Evolutionary conservation across 148 eudicot species (phyloP).

Genomic region (Fallopia convolvulus): DNA sequence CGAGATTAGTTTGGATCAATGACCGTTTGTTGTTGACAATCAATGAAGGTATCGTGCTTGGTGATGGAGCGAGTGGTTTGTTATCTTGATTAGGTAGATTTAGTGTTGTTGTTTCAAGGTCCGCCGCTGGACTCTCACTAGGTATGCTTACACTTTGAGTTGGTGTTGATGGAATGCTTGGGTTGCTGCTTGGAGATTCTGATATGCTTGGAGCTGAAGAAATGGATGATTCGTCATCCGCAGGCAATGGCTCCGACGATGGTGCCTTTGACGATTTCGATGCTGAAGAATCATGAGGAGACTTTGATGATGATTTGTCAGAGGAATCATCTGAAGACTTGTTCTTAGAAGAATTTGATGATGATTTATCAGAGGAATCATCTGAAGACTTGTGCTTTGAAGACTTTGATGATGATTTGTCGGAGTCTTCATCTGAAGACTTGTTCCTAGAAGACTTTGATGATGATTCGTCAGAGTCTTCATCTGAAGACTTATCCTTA

Average conservation of each 20-base stretch:
- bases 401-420: too few relatives aligned
- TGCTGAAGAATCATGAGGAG: conserved; percentile 16
- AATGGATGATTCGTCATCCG: not conserved
- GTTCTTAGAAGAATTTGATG: not conserved
- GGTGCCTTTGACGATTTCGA: not conserved
- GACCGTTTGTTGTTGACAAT: not conserved
- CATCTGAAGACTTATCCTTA: not conserved
- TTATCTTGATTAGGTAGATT: not conserved
- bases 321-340: not conserved
- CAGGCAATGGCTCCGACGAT: not conserved
- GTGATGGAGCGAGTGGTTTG: too few relatives aligned
- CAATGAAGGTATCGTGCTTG: not conserved
- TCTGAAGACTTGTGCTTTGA: not conserved
- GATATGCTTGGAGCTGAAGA: not conserved
- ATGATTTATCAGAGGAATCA: not conserved
- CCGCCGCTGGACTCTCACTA: not conserved
- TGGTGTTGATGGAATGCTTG: not conserved
- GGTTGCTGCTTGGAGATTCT: not conserved
- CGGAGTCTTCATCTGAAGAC: not conserved
- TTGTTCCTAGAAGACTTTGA: not conserved
- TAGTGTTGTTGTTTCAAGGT: not conserved
- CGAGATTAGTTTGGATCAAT: too few relatives aligned
- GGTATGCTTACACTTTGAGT: not conserved
- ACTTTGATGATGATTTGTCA: not conserved
- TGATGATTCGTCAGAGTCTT: too few relatives aligned